These are phyloP conservation scores for Benincasa hispida DNA, from an alignment of 306 rosid genomes.

Conservation along the genomic window DNA sequence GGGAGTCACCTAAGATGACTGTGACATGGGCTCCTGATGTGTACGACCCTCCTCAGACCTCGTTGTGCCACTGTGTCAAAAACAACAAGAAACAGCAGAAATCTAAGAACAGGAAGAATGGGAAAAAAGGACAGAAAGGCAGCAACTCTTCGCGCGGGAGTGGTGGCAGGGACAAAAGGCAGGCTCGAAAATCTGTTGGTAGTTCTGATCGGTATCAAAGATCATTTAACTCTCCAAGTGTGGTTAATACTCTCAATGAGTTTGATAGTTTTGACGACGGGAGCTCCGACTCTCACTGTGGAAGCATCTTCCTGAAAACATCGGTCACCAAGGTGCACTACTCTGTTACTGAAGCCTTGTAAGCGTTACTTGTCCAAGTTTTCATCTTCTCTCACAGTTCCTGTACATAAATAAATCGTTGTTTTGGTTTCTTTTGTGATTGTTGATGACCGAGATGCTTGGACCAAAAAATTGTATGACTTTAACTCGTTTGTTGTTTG, in stretches of 20 bases:
- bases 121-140: slow-evolving; percentile 54
- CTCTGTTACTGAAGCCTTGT: slow-evolving; percentile 56
- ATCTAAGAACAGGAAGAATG: slow-evolving; percentile 46
- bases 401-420: slow-evolving; percentile 27
- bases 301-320: slow-evolving; percentile 36
- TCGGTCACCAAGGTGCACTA: slow-evolving; percentile 42
- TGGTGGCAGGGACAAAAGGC: slow-evolving; percentile 53
- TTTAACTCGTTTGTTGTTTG: neutral
- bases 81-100: slow-evolving; percentile 55
- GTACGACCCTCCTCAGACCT: slow-evolving; percentile 64
- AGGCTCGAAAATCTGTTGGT: slow-evolving; percentile 24
- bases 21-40: slow-evolving; percentile 90
- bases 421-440: neutral
- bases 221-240: slow-evolving; percentile 8
- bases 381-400: neutral
- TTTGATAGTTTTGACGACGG: slow-evolving; percentile 25
- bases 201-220: slow-evolving; percentile 24
- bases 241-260: slow-evolving; percentile 10
- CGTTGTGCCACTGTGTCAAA: slow-evolving; percentile 35
- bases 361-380: slow-evolving; percentile 15
- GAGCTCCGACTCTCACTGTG: slow-evolving; percentile 39
- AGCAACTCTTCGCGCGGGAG: slow-evolving; percentile 36
- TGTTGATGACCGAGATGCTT: neutral
- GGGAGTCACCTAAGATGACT: slow-evolving; percentile 22
- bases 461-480: neutral